Evolutionary conservation across 2,329 filamentous ascomycete genomes (phyloP), one percentile per base, ranked within the genome.

Genomic region (Dendrostoma leiphaemia): DNA sequence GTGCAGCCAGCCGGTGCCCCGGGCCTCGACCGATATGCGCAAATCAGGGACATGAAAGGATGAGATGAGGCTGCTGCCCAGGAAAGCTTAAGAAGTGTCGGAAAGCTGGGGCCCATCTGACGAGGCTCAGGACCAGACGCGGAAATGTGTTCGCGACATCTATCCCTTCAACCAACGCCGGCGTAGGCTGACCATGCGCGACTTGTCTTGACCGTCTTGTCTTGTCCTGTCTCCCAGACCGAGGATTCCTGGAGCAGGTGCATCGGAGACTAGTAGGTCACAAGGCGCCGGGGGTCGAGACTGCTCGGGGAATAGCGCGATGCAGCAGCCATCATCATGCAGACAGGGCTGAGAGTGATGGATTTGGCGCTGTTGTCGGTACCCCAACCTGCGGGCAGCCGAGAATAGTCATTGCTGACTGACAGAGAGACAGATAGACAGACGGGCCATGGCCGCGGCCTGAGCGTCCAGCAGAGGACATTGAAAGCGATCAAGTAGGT

Each of bases 1-100:
- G 29, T 54, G 35, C 51, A 24, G n/a, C 34, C 13, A 32, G 48
- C 55, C 51, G 48, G 35, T 54, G 47, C 51, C 32, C 48, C 51
- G 15, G 31, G 28, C 43, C 51, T 51, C 26, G 45, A 53, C 49
- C 26, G 21, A 47, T 38, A 15, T 31, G 48, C 34, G 29, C 26
- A 19, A 24, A 13, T 44, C 13, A 28, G 45, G 24, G 40, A 34
- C 17, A 31, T 31, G 31, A 28, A n/a, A 44, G 54, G 46, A 48
- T 37, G 37, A 44, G 37, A 24, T 29, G 44, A 49, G 31, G 49
- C 21, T 38, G 19, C 29, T 21, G 19, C 35, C 29, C 10, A 24
- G 21, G 12, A 41, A 3, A 41, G 15, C 7, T 6, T n/a, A 19
- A 24, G 6, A 34, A 13, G 13, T 3, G 13, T 31, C 24, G 19